Conservation (phyloP, 1,284 basidiomycete genomes). For the Porodaedalea pini region DNA sequence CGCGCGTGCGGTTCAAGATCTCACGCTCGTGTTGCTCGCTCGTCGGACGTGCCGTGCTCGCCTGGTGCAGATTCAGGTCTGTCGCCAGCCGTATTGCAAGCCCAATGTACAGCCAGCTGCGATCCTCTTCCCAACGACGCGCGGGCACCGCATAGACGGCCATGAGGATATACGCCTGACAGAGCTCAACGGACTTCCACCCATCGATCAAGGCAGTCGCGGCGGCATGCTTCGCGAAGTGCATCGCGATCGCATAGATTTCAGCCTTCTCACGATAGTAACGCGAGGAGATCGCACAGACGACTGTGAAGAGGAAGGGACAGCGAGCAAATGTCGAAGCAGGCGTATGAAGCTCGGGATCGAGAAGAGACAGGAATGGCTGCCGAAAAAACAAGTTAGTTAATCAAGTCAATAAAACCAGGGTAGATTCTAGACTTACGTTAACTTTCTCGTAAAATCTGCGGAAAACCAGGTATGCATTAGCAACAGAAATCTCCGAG, state of each 20-base stretch:
- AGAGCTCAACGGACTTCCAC: constrained; percentile 66
- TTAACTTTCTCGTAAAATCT: constrained; percentile 71
- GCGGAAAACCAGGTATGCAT: constrained; percentile 24
- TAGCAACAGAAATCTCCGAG: constrained; percentile 4
- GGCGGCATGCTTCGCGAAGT: constrained; percentile 78
- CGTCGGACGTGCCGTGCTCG: constrained; percentile 52
- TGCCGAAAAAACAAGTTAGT: constrained; percentile 29
- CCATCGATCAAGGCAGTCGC: constrained; percentile 76
- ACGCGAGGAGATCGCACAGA: constrained; percentile 74
- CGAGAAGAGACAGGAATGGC: constrained; percentile 73
- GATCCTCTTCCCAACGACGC: constrained; percentile 77
- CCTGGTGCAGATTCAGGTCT: constrained; percentile 79
- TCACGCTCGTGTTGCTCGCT: constrained; percentile 74
- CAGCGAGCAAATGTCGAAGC: constrained; percentile 71
- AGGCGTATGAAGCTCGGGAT: constrained; percentile 70
- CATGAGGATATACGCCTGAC: constrained; percentile 69
- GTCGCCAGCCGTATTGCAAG: constrained; percentile 83
- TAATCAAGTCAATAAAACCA: background rate
- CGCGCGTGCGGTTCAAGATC: constrained; percentile 72
- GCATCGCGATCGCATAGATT: constrained; percentile 82
- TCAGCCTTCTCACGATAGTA: constrained; percentile 74
- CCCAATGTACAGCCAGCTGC: constrained; percentile 79
- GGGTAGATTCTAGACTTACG: constrained; percentile 37
- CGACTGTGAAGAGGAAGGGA: constrained; percentile 80
- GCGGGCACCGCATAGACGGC: constrained; percentile 76